Evolutionary conservation across 371 early-diverging fungal species (phyloP), one percentile per base, ranked within the genome.

Genomic region (Rhizopus arrhizus): DNA sequence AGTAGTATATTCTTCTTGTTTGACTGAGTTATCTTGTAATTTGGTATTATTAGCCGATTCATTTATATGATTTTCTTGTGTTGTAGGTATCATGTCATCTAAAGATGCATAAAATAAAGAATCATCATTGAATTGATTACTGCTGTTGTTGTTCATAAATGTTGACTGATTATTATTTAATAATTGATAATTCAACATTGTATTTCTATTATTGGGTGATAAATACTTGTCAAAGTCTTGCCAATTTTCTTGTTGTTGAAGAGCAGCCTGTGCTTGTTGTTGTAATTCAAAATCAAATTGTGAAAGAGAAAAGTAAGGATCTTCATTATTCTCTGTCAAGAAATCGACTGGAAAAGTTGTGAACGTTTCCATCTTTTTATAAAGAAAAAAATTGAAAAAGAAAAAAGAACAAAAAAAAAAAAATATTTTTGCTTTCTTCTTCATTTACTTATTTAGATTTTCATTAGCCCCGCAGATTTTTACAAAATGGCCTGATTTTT

Each of bases 221-320:
- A 77, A 41, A 31, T 72, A 77, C 57, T 63, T 69, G 62, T 77
- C 77, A 45, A 74, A 66, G 36, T 72, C 72, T 47, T 74, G 78
- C 74, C 74, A 73, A 22, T 51, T 55, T 34, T 71, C 70, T 56
- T 73, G 66, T 22, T 22, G 22, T 35, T 66, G 62, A 35, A 76
- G 43, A 28, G 74, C 65, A 8, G 68, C 66, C 56, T 77, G 77
- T 4, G 78, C 78, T 59, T 77, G 78, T 55, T 77, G 73, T 42
- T 77, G 78, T 28, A 77, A 54, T 55, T 74, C 66, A 29, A 74
- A 50, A 33, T 74, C 78, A 40, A 77, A 72, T 42, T 77, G 73
- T 9, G 78, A 74, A 11, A 77, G 58, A 6, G 70, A 66, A 16
- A 70, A 62, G 36, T 66, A 70, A 15, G 42, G 55, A 31, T 63